These are phyloP conservation scores for Phyllosticta citriasiana DNA, from an alignment of 2,329 filamentous ascomycete species.

Conservation along the genomic window DNA sequence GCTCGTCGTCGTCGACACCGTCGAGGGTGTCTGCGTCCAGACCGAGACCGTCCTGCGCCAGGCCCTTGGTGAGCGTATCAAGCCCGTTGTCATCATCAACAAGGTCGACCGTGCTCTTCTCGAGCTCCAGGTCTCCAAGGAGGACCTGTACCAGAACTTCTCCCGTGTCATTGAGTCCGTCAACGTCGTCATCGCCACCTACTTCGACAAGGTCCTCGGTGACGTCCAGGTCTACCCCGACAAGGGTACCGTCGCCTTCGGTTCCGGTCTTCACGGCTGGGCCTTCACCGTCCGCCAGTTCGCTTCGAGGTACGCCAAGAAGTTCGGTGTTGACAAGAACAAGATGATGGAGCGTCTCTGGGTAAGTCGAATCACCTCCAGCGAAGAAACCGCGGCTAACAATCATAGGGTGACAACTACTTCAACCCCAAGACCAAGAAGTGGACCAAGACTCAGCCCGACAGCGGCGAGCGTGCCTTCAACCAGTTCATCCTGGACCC, in stretches of 20 bases:
- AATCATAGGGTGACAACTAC: slow-evolving; percentile 75
- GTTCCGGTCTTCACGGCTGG: slow-evolving; percentile 99
- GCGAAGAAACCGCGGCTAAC: slow-evolving; percentile 11
- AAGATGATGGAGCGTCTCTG: slow-evolving; percentile 99
- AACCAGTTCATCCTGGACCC: slow-evolving; percentile 99
- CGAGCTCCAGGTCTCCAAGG: slow-evolving; percentile 96
- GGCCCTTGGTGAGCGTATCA: slow-evolving; percentile 99
- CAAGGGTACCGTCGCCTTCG: slow-evolving; percentile 96
- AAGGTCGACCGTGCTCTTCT: slow-evolving; percentile 99
- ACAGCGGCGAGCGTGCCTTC: slow-evolving; percentile 98
- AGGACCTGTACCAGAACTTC: slow-evolving; percentile 99
- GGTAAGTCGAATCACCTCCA: slow-evolving; percentile 44
- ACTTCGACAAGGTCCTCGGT: slow-evolving; percentile 93
- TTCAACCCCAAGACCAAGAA: slow-evolving; percentile 99
- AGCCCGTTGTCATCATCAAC: slow-evolving; percentile 99
- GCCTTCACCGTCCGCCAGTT: slow-evolving; percentile 99
- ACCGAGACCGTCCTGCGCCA: slow-evolving; percentile 99
- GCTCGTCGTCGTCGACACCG: slow-evolving; percentile 98
- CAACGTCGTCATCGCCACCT: slow-evolving; percentile 99
- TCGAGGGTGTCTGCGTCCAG: slow-evolving; percentile 99
- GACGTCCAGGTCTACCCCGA: slow-evolving; percentile 98
- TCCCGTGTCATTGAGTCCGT: slow-evolving; percentile 98
- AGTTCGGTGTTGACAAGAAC: slow-evolving; percentile 98
- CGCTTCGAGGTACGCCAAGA: slow-evolving; percentile 93
- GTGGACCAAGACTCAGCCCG: slow-evolving; percentile 81